Evolutionary conservation across 495 filamentous ascomycete species (phyloP).

Genomic region (Cercophora scortea): DNA sequence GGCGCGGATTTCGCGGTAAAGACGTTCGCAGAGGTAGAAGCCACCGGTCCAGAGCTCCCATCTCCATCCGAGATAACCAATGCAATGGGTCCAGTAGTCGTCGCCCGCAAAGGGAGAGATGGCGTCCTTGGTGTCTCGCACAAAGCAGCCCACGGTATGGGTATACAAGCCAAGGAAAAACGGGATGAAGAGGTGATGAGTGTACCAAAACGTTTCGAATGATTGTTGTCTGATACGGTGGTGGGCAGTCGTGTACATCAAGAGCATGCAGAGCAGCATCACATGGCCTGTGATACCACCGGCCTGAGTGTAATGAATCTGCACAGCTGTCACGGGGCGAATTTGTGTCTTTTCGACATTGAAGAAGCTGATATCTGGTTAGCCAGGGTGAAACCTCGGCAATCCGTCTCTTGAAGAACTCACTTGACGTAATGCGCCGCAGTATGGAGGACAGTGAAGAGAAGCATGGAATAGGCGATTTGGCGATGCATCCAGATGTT

Average conservation of each 20-base stretch:
- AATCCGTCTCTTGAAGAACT: conserved; percentile 21
- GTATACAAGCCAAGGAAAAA: conserved; percentile 93
- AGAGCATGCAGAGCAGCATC: conserved; percentile 96
- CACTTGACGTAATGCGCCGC: conserved; percentile 92
- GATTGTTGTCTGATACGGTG: conserved; percentile 90
- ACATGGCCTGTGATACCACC: conserved; percentile 95
- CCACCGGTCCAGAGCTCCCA: conserved; percentile 89
- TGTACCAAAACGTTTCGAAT: conserved; percentile 99
- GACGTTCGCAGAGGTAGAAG: conserved; percentile 77
- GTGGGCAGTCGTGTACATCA: conserved; percentile 97
- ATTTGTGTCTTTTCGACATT: conserved; percentile 86
- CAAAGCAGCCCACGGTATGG: conserved; percentile 93
- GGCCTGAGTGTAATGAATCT: conserved; percentile 86
- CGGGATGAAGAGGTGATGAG: conserved; percentile 93
- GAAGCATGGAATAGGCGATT: conserved; percentile 77
- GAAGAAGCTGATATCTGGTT: conserved; percentile 62
- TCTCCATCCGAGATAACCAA: conserved; percentile 95
- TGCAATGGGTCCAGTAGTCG: conserved; percentile 83
- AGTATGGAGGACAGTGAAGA: conserved; percentile 75
- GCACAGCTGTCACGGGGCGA: conserved; percentile 69
- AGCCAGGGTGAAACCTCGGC: conserved; percentile 8
- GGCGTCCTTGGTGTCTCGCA: conserved; percentile 62
- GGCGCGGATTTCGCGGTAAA: conserved; percentile 86
- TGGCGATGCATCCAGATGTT: conserved; percentile 96
- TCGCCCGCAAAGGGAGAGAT: conserved; percentile 78